Evolutionary conservation across 2,329 filamentous ascomycete species (phyloP).

Genomic region (Pseudopyrenochaeta lycopersici): DNA sequence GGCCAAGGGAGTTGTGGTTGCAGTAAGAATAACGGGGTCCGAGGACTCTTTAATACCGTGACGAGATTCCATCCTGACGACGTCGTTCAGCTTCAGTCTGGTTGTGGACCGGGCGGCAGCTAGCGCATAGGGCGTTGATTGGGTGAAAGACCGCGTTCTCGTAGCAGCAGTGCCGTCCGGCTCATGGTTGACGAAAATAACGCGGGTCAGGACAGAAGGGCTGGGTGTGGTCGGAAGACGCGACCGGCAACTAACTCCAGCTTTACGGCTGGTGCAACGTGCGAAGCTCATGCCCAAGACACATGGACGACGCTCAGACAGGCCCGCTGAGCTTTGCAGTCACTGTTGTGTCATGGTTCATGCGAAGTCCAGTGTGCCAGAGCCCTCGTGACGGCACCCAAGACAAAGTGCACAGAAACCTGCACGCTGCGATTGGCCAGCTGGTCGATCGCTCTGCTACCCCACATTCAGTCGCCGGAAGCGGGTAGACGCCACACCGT

Average conservation of each 20-base stretch:
- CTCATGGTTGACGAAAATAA: conserved; percentile 40
- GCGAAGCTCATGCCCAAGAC: conserved; percentile 3
- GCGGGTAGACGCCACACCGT: conserved; percentile 24
- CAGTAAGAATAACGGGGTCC: conserved; percentile 45
- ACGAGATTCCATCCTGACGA: conserved; percentile 42
- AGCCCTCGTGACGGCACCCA: conserved; percentile 18
- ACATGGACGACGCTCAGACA: conserved; percentile 11
- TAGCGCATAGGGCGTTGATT: conserved; percentile 34
- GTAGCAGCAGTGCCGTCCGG: conserved; percentile 30
- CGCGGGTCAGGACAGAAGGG: conserved; percentile 28
- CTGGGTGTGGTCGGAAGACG: conserved; percentile 29
- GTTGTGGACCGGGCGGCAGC: conserved; percentile 34
- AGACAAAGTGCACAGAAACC: conserved; percentile 9
- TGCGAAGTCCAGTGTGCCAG: neutral
- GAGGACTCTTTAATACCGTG: conserved; percentile 47
- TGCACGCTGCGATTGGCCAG: conserved; percentile 18
- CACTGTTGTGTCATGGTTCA: conserved; percentile 20
- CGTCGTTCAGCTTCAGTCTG: conserved; percentile 29
- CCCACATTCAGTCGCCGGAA: conserved; percentile 26
- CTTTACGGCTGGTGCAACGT: conserved; percentile 13
- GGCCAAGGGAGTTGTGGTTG: conserved; percentile 58
- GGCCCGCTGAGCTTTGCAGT: conserved; percentile 5
- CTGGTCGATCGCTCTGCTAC: conserved; percentile 8
- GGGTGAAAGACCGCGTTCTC: conserved; percentile 21
- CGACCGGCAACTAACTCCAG: conserved; percentile 27